phyloP scores from a whole-genome alignment of 139 green algal species.

The Volvox africanus region DNA sequence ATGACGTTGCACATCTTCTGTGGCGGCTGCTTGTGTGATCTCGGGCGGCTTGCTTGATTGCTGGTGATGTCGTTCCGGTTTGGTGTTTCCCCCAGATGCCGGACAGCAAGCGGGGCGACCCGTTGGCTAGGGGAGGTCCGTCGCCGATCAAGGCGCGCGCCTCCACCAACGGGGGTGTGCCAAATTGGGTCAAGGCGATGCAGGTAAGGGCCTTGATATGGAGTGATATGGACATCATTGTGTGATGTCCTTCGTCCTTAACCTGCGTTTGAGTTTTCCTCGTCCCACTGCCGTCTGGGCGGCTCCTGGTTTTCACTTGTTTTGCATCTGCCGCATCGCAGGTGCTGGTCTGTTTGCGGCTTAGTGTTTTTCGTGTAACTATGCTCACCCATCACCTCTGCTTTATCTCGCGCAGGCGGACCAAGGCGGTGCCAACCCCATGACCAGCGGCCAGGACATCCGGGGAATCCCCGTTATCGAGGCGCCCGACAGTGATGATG shows the following conservation, averaged over 20 bases:
- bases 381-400: not conserved
- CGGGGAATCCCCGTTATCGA: slow-evolving; percentile 47
- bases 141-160: slow-evolving; percentile 31
- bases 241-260: too few species aligned
- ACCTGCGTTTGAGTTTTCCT: too few species aligned
- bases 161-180: slow-evolving; percentile 27
- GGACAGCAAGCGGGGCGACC: slow-evolving; percentile 19
- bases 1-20: too few species aligned
- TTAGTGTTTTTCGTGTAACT: too few species aligned
- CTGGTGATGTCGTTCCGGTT: too few species aligned
- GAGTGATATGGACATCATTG: too few species aligned
- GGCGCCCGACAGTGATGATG: slow-evolving; percentile 40
- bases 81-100: not conserved
- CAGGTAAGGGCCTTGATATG: slow-evolving; percentile 20
- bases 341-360: too few species aligned
- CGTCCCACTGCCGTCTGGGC: too few species aligned
- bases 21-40: too few species aligned
- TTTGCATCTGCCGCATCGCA: too few species aligned
- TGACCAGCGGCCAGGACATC: slow-evolving; percentile 47
- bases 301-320: too few species aligned
- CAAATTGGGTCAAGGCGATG: slow-evolving; percentile 52
- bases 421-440: slow-evolving; percentile 1
- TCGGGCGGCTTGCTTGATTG: too few species aligned
- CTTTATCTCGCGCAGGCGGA: slow-evolving; percentile 8
- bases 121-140: not conserved